Evolutionary conservation across 257 asterid species (phyloP).

Genomic region (Solanum megistacrolobum): DNA sequence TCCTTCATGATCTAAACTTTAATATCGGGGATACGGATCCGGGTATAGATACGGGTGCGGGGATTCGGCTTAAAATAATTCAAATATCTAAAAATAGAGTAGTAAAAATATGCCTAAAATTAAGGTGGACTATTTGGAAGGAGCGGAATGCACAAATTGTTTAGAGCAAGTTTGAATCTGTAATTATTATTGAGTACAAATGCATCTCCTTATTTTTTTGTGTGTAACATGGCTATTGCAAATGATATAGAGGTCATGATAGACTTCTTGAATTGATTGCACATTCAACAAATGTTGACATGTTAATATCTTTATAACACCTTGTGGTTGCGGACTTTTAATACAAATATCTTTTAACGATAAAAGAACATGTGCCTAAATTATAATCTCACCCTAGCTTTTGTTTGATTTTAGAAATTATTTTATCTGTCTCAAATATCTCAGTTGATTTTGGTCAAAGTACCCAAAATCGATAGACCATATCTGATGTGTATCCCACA

Average conservation of each 20-base stretch:
- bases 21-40: background rate
- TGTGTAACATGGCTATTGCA: background rate
- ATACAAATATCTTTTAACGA: background rate
- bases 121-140: background rate
- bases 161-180: background rate
- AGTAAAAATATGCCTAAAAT: background rate
- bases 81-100: background rate
- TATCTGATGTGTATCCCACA: background rate
- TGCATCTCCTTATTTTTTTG: background rate
- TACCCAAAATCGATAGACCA: background rate
- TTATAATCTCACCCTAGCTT: background rate
- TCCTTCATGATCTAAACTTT: background rate
- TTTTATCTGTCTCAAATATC: background rate
- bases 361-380: background rate
- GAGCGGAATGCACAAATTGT: background rate
- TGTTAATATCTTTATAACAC: background rate
- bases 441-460: background rate
- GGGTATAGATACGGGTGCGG: background rate
- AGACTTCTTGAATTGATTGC: background rate
- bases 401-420: background rate
- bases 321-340: background rate
- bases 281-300: background rate
- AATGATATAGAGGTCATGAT: background rate
- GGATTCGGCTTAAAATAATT: background rate
- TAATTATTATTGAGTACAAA: background rate